Base-by-base conservation (phyloP, 306 rosid species). In the Senna tora region DNA sequence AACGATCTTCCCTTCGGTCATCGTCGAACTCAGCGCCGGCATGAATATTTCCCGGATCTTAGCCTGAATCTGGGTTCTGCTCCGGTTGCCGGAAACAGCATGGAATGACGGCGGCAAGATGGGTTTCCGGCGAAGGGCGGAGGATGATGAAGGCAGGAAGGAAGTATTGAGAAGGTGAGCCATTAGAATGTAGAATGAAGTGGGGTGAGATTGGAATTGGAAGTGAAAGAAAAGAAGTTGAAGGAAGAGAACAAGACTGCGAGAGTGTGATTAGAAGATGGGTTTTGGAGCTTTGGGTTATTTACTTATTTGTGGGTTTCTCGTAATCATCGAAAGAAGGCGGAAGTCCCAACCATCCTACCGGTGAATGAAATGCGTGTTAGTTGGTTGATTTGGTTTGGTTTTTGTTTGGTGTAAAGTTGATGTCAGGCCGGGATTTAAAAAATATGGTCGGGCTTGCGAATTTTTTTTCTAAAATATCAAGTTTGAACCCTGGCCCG, bases 1-100 rank as follows among this genome's bases (percentile, higher is more conserved):
- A 2, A 95, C 96, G 76, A 95, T 91, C 81, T 91, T 95, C 0
- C 99, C 99, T 75, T 91, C 99, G 0, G 97, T 91, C 97, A 95
- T 95, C 25, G 99, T 95, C 25, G 99, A 95, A 76, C 99, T 95
- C 6, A 95, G 88, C 0, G 97, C 99, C 2, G 99, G 99, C 99
- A 95, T 95, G 87, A 95, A 91, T 54, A 95, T 95, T 79, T 95
- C 99, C 2, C 99, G 91, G 89, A 95, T 89, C 93, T 88, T 95
- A 17, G 97, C 96, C 3, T 83, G 85, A 15, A 88, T 83, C 10
- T 28, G 84, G 28, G 15, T 60, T 38, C 46, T 34, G 0, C 22
- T 17, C 21, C 43, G 65, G 25, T 34, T 15, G 5, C 14, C 3
- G 65, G 65, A 33, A 33, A 43, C 42, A 32, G 43, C 45, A 9